Base-by-base conservation (phyloP, 768 basidiomycete genomes). In the Lentinula sp. region DNA sequence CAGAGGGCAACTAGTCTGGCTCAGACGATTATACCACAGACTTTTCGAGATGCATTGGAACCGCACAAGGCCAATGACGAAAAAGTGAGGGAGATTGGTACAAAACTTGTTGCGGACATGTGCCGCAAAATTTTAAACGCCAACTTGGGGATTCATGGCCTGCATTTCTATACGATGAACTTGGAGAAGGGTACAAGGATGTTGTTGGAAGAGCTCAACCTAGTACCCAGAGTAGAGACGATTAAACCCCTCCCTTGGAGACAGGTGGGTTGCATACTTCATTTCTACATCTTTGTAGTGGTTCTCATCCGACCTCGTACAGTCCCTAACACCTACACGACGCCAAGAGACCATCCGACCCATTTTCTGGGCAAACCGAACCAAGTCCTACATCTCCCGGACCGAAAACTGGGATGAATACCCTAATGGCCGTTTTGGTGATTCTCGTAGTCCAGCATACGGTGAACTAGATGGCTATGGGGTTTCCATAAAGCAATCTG, bases 391-490 rank as follows among this genome's bases (percentile, higher is more conserved):
- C 72, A 79, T 98, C 50, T 92, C 92, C 7, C 89, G 96, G 58
- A 98, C 97, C 13, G 95, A 97, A 71, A 93, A 97, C 70, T 99
- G 97, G 97, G 97, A 99, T 70, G 96, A 98, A 72, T 98, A 97
- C 73, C 97, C 97, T 54, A 99, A 99, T 72, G 97, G 97, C 59
- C 92, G 97, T 66, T 99, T 96, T 70, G 97, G 97, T 67, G 97
- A 98, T 76, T 89, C 95, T 6, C 85, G 97, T 61, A 93, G 91
- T 81, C 97, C 97, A 33, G 97, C 97, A 13, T 99, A 97, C 66
- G 97, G 97, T 68, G 97, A 99, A 74, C 76, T 99, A 59, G 96
- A 99, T 69, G 96, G 96, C 1, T 98, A 96, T 66, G 96, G 96
- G 57, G 86, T 97, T 45, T 92, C 84, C 73, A 85, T 98, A 67